Evolutionary conservation across 176 grass and related monocot species (phyloP).

Genomic region (Carex pumila): DNA sequence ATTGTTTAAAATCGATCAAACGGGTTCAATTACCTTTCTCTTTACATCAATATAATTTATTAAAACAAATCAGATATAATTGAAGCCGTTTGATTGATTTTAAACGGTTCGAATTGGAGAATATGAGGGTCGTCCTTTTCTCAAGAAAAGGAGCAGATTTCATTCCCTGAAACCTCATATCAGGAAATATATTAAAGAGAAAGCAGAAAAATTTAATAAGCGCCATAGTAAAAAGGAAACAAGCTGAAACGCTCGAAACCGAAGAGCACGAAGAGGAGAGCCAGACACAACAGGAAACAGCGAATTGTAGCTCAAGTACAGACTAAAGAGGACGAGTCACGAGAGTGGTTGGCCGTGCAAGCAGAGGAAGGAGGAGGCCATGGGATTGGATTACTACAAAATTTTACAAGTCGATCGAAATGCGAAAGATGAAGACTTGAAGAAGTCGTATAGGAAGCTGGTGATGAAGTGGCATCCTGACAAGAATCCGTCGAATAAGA

Average conservation of each 20-base stretch:
- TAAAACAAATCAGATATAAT: too few species aligned
- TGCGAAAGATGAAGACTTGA: conserved; percentile 76
- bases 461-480: conserved; percentile 99
- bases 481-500: conserved; percentile 89
- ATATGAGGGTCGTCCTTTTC: too few species aligned
- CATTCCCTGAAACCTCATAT: not conserved
- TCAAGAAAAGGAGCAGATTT: too few species aligned
- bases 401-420: conserved; percentile 60
- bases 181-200: not conserved
- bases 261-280: not conserved
- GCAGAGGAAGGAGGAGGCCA: conserved; percentile 35
- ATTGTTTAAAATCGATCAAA: too few species aligned
- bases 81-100: too few species aligned
- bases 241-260: not conserved
- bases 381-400: conserved; percentile 94
- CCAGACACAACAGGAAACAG: not conserved
- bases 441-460: conserved; percentile 82
- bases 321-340: not conserved
- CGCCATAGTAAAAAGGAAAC: not conserved
- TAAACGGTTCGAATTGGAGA: too few species aligned
- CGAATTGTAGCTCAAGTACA: not conserved
- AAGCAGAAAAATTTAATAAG: not conserved
- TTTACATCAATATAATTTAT: too few species aligned
- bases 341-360: not conserved
- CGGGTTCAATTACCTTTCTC: too few species aligned